phyloP scores from a whole-genome alignment of 2,329 filamentous ascomycete species.

The Cytospora leucostoma region DNA sequence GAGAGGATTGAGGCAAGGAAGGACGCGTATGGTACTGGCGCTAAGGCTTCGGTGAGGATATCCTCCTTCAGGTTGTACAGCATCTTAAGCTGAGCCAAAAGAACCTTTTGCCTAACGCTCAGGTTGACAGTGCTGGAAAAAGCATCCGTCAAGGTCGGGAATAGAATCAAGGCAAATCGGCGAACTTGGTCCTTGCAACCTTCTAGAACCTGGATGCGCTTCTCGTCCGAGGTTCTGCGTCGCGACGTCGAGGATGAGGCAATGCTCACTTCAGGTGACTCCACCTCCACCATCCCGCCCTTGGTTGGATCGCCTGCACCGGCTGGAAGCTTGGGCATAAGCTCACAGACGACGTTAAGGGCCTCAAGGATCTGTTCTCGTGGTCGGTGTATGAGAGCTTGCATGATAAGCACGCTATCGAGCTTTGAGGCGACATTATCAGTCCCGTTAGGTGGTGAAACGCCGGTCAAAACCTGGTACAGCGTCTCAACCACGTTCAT shows the following conservation, averaged over 20 bases:
- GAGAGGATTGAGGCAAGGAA: slow-evolving; percentile 94
- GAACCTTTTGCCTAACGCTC: slow-evolving; percentile 89
- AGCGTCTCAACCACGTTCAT: slow-evolving; percentile 97
- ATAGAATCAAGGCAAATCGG: slow-evolving; percentile 87
- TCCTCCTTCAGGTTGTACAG: slow-evolving; percentile 86
- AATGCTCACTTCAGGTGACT: slow-evolving; percentile 43
- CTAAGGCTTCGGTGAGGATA: slow-evolving; percentile 83
- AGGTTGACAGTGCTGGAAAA: slow-evolving; percentile 98
- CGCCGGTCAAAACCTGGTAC: slow-evolving; percentile 94
- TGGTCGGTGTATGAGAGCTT: slow-evolving; percentile 92
- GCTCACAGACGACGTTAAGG: slow-evolving; percentile 93
- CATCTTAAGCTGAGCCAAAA: slow-evolving; percentile 97
- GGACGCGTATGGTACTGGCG: slow-evolving; percentile 89
- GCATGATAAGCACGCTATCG: slow-evolving; percentile 97
- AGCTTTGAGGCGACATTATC: slow-evolving; percentile 82
- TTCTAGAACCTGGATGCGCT: slow-evolving; percentile 77
- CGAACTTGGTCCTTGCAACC: slow-evolving; percentile 85
- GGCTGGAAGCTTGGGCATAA: slow-evolving; percentile 72
- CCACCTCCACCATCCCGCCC: slow-evolving; percentile 48
- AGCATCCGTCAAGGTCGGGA: slow-evolving; percentile 92
- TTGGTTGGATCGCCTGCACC: slow-evolving; percentile 49
- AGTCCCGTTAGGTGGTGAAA: slow-evolving; percentile 80
- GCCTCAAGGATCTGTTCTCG: slow-evolving; percentile 97
- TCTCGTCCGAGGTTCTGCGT: slow-evolving; percentile 69
- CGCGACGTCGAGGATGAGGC: slow-evolving; percentile 44